A percentile compares a stretch with the other conserved stretches of the same genome.
phyloP scores from a whole-genome alignment of 2,329 filamentous ascomycete species.

The Paecilomyces variotii region DNA sequence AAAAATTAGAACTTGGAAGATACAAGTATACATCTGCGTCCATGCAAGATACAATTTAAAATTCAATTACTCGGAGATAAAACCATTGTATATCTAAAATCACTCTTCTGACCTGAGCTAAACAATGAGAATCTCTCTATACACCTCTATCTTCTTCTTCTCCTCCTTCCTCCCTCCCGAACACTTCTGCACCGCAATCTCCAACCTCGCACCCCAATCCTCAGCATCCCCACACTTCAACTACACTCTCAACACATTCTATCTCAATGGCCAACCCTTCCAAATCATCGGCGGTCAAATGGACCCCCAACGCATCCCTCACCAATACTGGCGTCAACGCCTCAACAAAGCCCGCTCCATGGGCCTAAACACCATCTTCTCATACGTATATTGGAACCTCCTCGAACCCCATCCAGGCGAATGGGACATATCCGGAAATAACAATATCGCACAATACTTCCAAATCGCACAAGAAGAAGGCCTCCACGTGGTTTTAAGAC shows the following conservation, averaged over 20 bases:
- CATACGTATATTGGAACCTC: constrained; percentile 46
- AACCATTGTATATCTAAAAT: not conserved
- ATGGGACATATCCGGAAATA: constrained; percentile 33
- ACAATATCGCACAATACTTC: constrained; percentile 45
- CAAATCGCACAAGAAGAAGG: constrained; percentile 40
- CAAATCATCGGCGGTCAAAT: constrained; percentile 6
- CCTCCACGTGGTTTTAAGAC: constrained; percentile 39
- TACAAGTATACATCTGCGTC: not conserved
- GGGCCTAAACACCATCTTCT: constrained; percentile 45
- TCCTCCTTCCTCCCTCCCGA: not conserved
- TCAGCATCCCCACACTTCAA: not conserved
- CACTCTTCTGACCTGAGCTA: not conserved
- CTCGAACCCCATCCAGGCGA: constrained; percentile 35
- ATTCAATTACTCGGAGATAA: not conserved
- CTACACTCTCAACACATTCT: constrained; percentile 2
- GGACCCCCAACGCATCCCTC: constrained; percentile 38
- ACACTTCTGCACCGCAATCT: not conserved
- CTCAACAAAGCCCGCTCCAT: constrained; percentile 39
- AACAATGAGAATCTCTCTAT: not conserved
- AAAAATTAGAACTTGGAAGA: not conserved
- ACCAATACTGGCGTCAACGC: constrained; percentile 41
- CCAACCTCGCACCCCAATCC: not conserved
- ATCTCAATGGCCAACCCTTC: constrained; percentile 2
- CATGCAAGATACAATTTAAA: not conserved
- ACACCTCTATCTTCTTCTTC: not conserved